Conservation (phyloP, 768 basidiomycete species). For the Amanita muscaria region DNA sequence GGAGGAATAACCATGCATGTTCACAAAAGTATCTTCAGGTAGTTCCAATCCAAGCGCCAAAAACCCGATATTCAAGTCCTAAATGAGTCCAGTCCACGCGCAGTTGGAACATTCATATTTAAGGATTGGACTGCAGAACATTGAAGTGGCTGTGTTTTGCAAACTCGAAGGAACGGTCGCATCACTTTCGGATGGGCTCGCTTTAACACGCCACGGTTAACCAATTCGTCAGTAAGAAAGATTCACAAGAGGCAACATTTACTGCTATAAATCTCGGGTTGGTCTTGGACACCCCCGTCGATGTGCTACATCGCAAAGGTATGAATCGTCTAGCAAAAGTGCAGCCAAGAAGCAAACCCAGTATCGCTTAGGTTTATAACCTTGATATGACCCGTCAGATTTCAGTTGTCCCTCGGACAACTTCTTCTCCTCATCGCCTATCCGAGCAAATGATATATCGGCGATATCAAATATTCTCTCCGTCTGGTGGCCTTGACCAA, state of each 20-base stretch:
- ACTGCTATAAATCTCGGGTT: slow-evolving; percentile 60
- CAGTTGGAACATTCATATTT: neutral
- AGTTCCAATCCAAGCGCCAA: slow-evolving; percentile 45
- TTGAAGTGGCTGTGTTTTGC: slow-evolving; percentile 41
- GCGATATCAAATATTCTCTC: slow-evolving; percentile 41
- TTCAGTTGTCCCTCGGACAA: slow-evolving; percentile 30
- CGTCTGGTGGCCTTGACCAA: slow-evolving; percentile 24
- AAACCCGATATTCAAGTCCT: no score
- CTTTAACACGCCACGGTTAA: slow-evolving; percentile 40
- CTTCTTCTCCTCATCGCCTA: slow-evolving; percentile 34
- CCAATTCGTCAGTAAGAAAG: slow-evolving; percentile 20
- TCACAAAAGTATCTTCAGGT: slow-evolving; percentile 41
- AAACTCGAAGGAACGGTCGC: slow-evolving; percentile 45
- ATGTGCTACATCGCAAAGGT: slow-evolving; percentile 37
- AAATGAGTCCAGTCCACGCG: no score
- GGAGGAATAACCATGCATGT: slow-evolving; percentile 35
- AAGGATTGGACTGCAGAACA: slow-evolving; percentile 39
- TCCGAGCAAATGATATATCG: slow-evolving; percentile 33
- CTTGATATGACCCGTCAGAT: slow-evolving; percentile 40
- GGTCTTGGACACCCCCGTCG: slow-evolving; percentile 52
- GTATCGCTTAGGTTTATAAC: slow-evolving; percentile 45
- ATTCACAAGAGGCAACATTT: slow-evolving; percentile 9
- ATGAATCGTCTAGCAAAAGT: neutral
- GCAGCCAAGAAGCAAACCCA: slow-evolving; percentile 33
- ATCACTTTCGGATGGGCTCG: slow-evolving; percentile 40